A percentile compares a stretch with the other conserved stretches of the same genome.
Conservation (phyloP, 345 rosid species). For the Eucalyptus marginata region DNA sequence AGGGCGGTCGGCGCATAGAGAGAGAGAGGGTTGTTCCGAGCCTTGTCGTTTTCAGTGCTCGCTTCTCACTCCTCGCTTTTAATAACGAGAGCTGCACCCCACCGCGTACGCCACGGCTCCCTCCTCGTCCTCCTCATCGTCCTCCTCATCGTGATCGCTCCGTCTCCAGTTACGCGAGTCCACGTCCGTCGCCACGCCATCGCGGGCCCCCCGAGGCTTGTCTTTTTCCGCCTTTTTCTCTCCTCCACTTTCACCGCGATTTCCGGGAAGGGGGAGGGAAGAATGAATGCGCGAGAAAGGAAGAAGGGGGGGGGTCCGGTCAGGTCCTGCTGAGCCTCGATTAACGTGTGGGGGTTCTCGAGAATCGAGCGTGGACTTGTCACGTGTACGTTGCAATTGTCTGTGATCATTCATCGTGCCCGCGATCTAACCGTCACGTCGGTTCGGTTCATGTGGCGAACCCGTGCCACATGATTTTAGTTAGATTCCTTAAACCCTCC, state of each 20-base stretch:
- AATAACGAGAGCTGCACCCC: background rate
- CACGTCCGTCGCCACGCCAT: background rate
- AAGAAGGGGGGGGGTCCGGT: background rate
- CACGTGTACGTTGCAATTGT: too few relatives aligned
- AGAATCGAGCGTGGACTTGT: background rate
- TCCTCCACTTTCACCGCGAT: background rate
- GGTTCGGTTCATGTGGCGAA: background rate
- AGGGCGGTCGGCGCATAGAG: background rate
- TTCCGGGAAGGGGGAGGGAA: background rate
- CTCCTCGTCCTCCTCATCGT: accelerated
- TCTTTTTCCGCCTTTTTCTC: background rate
- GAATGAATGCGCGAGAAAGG: background rate
- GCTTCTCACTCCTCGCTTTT: background rate
- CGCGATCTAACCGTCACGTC: background rate
- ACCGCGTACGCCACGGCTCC: background rate
- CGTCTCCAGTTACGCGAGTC: background rate
- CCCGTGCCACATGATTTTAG: background rate
- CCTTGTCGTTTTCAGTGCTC: background rate
- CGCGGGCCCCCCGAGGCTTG: background rate
- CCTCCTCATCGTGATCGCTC: background rate
- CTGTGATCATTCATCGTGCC: background rate
- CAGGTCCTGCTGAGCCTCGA: background rate
- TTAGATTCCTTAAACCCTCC: background rate
- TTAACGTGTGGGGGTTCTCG: background rate
- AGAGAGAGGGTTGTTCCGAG: background rate